Percentiles rank a stretch among this genome's conserved stretches.
phyloP scores from a whole-genome alignment of 768 basidiomycete genomes.

The Termitomyces sp. region DNA sequence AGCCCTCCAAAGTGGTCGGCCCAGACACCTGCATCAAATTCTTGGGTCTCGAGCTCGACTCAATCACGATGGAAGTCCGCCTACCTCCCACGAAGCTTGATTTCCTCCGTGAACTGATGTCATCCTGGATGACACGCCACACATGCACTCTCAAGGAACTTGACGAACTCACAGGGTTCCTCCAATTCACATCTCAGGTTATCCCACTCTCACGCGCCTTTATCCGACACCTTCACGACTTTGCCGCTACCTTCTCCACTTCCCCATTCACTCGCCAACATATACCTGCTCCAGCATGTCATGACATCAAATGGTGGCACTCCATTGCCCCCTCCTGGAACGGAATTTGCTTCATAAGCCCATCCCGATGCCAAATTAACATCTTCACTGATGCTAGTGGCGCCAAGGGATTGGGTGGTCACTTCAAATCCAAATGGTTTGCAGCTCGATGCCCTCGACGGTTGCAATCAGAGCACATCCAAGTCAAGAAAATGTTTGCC shows the following conservation, averaged over 20 bases:
- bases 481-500: background rate
- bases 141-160: too few species aligned
- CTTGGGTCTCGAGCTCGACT: background rate
- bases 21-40: background rate
- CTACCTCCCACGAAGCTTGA: background rate
- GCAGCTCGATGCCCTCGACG: too few species aligned
- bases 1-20: background rate
- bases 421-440: background rate
- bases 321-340: background rate
- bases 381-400: background rate
- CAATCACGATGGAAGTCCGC: background rate
- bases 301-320: too few species aligned
- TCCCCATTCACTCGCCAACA: too few species aligned
- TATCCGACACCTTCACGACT: too few species aligned
- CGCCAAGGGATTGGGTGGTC: background rate
- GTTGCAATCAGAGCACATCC: too few species aligned
- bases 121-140: fast-evolving
- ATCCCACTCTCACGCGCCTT: too few species aligned
- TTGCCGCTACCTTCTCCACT: too few species aligned
- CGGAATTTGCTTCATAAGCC: too few species aligned
- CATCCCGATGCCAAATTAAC: too few species aligned
- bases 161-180: background rate
- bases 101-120: background rate
- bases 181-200: background rate
- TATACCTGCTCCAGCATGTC: too few species aligned